A percentile compares a stretch with the other conserved stretches of the same genome.
Conservation (phyloP, 164 flowering plant genomes). For the Magnolia kwangsiensis region DNA sequence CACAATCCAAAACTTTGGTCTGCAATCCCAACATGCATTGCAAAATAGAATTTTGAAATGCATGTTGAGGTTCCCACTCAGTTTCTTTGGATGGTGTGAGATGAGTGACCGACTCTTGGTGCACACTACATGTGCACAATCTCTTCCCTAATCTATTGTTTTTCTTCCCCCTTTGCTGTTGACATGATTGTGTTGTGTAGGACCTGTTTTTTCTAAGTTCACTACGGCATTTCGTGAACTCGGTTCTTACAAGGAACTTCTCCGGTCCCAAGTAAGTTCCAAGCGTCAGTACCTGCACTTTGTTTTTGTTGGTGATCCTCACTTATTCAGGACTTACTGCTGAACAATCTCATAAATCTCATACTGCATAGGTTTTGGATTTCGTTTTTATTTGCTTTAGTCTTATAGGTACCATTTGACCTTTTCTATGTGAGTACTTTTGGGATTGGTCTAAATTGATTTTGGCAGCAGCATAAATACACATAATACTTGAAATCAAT, state of each 20-base stretch:
- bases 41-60: neutral
- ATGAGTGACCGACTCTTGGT: neutral
- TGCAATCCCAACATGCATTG: neutral
- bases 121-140: neutral
- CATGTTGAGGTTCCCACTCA: neutral
- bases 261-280: slow-evolving; percentile 74
- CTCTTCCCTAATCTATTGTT: neutral
- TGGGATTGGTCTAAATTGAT: neutral
- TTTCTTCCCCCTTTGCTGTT: neutral
- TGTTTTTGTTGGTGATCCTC: neutral
- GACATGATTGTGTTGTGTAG: slow-evolving; percentile 28
- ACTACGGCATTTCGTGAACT: slow-evolving; percentile 76
- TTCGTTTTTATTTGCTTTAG: neutral
- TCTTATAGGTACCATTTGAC: neutral
- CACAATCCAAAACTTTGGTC: neutral
- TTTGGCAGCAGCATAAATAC: neutral
- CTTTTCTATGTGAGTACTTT: neutral
- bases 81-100: neutral
- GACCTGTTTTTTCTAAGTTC: slow-evolving; percentile 85
- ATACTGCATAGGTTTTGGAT: neutral
- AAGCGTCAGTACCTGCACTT: neutral
- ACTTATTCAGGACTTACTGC: neutral
- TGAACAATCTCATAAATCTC: neutral
- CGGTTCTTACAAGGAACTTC: slow-evolving; percentile 79
- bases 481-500: neutral